Base-by-base conservation (phyloP, 2,329 filamentous ascomycete genomes). In the Exophiala dermatitidis region DNA sequence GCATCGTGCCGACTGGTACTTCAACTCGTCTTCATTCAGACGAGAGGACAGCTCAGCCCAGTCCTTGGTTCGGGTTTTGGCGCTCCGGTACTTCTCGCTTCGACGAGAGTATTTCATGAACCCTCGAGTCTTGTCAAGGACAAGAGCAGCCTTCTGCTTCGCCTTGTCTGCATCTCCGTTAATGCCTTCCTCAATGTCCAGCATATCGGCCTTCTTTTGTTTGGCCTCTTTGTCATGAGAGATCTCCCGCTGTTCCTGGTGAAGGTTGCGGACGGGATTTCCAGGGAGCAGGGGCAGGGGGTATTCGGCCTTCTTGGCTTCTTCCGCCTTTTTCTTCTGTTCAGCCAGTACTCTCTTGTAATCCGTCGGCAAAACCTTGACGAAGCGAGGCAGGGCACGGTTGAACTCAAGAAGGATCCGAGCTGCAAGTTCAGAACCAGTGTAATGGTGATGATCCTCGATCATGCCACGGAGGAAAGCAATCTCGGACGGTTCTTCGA, bases 31-130 rank as follows among this genome's bases (percentile, higher is more conserved):
- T 71, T 95, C 90, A 61, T 88, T 89, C 46, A 97, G 80, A 54
- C 91, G 86, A 65, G 82, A 82, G 54, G 85, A 93, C 44, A 97
- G 80, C 73, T 97, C 91, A 38, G 86, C 86, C 90, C 90, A 97
- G 68, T 97, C 91, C 68, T 90, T 89, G 58, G 84, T 90, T 63
- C 91, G 81, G 40, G 87, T 90, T 70, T 88, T 86, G 3, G 86
- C 81, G 66, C 82, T 84, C 62, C 91, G 86, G 71, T 96, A 96
- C 75, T 95, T 96, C 77, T 97, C 91, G 19, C 86, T 83, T 53
- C 90, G 88, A 50, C 91, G 88, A 69, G 87, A 82, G 74, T 96
- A 97, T 73, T 95, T 93, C 89, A 95, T 96, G 78, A 97, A 97
- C 31, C 91, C 91, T 64, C 84, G 84, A 1, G 91, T 97, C 81